A percentile compares a stretch with the other conserved stretches of the same genome.
These are phyloP conservation scores for Herpetomonas muscarum DNA, from an alignment of 208 protist genomes.

Conservation along the genomic window DNA sequence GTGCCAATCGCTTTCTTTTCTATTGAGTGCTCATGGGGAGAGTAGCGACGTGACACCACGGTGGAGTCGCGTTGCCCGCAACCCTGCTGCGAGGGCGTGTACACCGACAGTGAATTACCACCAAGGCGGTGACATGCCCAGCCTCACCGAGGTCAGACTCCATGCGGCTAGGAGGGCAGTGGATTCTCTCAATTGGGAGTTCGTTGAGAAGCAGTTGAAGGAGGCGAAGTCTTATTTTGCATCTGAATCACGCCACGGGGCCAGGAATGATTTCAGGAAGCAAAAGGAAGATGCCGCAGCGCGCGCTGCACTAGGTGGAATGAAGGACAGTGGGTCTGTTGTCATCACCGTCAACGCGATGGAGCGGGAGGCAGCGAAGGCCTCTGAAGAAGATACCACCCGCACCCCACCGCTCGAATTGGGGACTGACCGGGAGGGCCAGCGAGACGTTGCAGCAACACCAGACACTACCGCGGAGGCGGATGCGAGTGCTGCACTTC, in stretches of 20 bases:
- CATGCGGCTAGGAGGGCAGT: conserved; percentile 26
- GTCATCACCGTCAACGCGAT: conserved; percentile 45
- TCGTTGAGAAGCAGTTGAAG: conserved; percentile 55
- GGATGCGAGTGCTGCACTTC: not conserved
- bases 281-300: conserved; percentile 43
- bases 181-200: conserved; percentile 55
- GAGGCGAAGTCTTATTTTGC: conserved; percentile 50
- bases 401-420: not conserved
- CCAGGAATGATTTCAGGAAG: conserved; percentile 19
- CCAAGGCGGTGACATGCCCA: not conserved
- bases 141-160: conserved; percentile 15
- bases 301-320: conserved; percentile 30
- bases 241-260: conserved; percentile 28
- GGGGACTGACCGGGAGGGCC: too few relatives aligned
- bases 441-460: not conserved
- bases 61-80: conserved; percentile 70
- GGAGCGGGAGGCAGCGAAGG: too few relatives aligned
- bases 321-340: conserved; percentile 52
- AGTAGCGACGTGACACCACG: conserved; percentile 6
- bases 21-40: too few relatives aligned
- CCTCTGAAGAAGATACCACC: not conserved
- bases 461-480: not conserved
- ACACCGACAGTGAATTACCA: not conserved
- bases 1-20: conserved; percentile 11
- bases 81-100: conserved; percentile 9